Base-by-base conservation (phyloP, 768 basidiomycete species). In the Suillus lakei region DNA sequence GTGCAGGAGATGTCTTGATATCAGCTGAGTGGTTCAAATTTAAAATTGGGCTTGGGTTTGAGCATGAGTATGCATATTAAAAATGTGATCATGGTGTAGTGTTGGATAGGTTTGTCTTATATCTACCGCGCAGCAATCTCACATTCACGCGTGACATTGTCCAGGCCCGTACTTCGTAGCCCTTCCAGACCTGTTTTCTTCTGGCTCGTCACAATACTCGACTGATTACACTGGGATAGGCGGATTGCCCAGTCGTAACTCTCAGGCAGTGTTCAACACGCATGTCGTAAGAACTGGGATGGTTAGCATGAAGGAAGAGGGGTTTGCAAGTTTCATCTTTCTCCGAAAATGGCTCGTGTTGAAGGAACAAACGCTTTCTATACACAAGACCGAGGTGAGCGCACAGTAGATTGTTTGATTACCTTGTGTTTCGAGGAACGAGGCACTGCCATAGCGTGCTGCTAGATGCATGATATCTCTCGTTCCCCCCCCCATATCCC, bases 131-230 rank as follows among this genome's bases (percentile, higher is more conserved):
- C 58, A 23, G 2, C 48, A 4, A 15, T 16, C 21, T 13, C 12
- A 12, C 32, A 28, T 46, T 41, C 16, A 38, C 32, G 6, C 64
- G 30, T 60, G 16, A 62, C 34, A 30, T 23, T 38, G 6, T 7
- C 5, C 56, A 99, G 97, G 96, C 5, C 97, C 97, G 13, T 98
- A 89, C 78, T 99, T 99, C 72, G 91, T 96, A 60, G 87, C 95
- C 23, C 98, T 98, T 79, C 93, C 95, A 4, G 91, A 93, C 71
- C 82, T 99, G 64, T 88, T 88, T 70, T 81, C 86, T 4, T 81
- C 81, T 66, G 78, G 82, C 55, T 89, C 91, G 0, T 85, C 89
- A 5, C n/a, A n/a, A n/a, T 91, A 91, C 74, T 80, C 83, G 26
- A 72, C 85, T 16, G 83, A 86, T n/a, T 93, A 93, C 77, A 85